Base-by-base conservation (phyloP, 768 basidiomycete species). In the Leccinum longicurvipes region DNA sequence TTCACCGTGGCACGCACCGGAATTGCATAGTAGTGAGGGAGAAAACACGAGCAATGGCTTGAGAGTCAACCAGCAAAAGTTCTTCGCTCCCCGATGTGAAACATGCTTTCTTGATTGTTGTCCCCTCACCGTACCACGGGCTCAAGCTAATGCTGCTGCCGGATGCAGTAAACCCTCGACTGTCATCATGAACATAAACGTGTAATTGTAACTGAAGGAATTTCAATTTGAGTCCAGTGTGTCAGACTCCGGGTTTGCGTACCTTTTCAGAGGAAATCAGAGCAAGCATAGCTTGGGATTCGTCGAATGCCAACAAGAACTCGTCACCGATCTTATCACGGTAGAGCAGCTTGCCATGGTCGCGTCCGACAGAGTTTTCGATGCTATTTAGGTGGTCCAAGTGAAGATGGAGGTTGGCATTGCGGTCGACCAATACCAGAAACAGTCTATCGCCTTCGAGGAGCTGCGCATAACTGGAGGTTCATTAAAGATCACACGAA, bases 11-110 rank as follows among this genome's bases (percentile, higher is more conserved):
- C 15, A 59, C 73, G 36, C 34, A 84, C 83, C 83, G 69, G 48
- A 82, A 83, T 56, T 82, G 79, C 61, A 80, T 75, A 1, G 81
- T 79, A 3, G 78, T 68, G 21, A 83, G 65, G 2, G 84, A 85
- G 55, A 78, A 83, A 21, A 85, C 73, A 3, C 83, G 71, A 1
- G 74, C 80, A 32, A 74, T 68, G 2, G 67, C 70, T 19, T 57
- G 60, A 3, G 73, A 72, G 53, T 85, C 83, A 12, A 84, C 64
- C 0, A 85, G 65, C 0, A 82, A 60, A 21, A 85, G 56, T 44
- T 85, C 84, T 52, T 85, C 84, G 29, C 65, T 76, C 6, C 81
- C 80, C 25, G 67, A 67, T 2, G 82, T 69, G 57, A 85, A 82
- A 45, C 74, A 72, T 0, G 75, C 70, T 34, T 73, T 70, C 19